These are phyloP conservation scores for Lanmaoa pseudosensibilis DNA, from an alignment of 768 basidiomycete genomes.

Conservation along the genomic window DNA sequence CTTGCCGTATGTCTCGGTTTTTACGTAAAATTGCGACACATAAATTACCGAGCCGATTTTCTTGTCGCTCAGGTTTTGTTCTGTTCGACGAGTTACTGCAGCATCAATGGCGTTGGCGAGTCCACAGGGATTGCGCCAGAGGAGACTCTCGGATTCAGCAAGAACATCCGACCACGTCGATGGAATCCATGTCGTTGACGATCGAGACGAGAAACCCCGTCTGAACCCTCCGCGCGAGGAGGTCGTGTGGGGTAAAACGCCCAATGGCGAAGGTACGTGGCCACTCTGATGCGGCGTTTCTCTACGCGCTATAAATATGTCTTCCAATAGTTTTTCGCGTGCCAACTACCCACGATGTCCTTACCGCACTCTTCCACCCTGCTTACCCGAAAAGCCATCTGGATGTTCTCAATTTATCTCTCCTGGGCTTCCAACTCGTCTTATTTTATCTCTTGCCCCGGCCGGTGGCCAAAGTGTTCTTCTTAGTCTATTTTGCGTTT, in stretches of 20 bases:
- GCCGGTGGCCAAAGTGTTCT: conserved; percentile 58
- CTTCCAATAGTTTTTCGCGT: conserved; percentile 76
- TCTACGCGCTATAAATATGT: conserved; percentile 8
- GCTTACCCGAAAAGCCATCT: conserved; percentile 83
- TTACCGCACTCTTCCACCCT: conserved; percentile 84
- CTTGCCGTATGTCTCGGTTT: no score
- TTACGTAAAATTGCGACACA: conserved; percentile 9
- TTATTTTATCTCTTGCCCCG: conserved; percentile 70
- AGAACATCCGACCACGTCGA: background rate
- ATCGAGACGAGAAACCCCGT: conserved; percentile 13
- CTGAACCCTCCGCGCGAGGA: conserved; percentile 39
- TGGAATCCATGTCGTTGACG: conserved; percentile 7
- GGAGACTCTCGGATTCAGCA: conserved; percentile 9
- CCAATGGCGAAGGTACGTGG: conserved; percentile 67
- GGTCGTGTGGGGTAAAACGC: conserved; percentile 88
- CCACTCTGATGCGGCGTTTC: background rate
- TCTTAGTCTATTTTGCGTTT: conserved; percentile 88
- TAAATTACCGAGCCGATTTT: background rate
- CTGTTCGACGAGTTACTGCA: background rate
- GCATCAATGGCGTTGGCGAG: conserved; percentile 19
- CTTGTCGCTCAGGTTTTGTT: background rate
- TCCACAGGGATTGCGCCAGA: conserved; percentile 26
- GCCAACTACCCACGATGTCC: conserved; percentile 87
- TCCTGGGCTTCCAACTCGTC: conserved; percentile 76
- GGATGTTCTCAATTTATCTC: conserved; percentile 79